phyloP scores from a whole-genome alignment of 495 filamentous ascomycete genomes.

The Tuber brumale region DNA sequence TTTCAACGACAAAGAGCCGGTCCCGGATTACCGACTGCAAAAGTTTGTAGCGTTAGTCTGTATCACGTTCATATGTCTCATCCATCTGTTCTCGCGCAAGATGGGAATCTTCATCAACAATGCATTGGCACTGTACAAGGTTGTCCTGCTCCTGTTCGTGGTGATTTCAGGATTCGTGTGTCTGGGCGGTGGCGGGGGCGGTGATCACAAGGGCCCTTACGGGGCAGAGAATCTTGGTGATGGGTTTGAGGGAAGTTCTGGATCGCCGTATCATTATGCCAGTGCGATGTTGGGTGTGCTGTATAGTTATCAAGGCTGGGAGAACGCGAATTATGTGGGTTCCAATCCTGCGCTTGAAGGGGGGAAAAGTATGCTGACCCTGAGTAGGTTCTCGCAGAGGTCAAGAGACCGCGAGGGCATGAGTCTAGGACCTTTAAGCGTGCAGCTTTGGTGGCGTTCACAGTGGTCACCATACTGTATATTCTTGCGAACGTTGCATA shows the following conservation, averaged over 20 bases:
- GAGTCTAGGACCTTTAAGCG: slow-evolving; percentile 37
- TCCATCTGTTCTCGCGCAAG: slow-evolving; percentile 34
- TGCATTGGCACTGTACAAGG: slow-evolving; percentile 32
- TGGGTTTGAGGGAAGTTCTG: slow-evolving; percentile 15
- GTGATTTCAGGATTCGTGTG: slow-evolving; percentile 34
- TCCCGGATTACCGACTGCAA: slow-evolving; percentile 37
- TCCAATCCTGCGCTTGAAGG: neutral
- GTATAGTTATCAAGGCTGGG: slow-evolving; percentile 36
- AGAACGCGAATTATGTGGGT: slow-evolving; percentile 38
- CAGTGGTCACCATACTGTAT: slow-evolving; percentile 32
- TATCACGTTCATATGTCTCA: slow-evolving; percentile 33
- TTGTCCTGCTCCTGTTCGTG: slow-evolving; percentile 28
- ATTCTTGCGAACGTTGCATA: slow-evolving; percentile 37
- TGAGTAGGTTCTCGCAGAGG: slow-evolving; percentile 30
- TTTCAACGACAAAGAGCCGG: slow-evolving; percentile 17
- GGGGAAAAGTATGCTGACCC: neutral
- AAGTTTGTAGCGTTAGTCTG: slow-evolving; percentile 35
- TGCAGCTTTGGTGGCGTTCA: slow-evolving; percentile 30
- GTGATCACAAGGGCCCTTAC: slow-evolving; percentile 10
- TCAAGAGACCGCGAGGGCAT: slow-evolving; percentile 26
- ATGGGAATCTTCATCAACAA: slow-evolving; percentile 38
- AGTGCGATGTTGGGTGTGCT: slow-evolving; percentile 35
- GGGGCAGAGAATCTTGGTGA: slow-evolving; percentile 22
- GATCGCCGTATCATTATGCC: slow-evolving; percentile 25
- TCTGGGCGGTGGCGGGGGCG: slow-evolving; percentile 29